A percentile compares a stretch with the other conserved stretches of the same genome.
Evolutionary conservation across 495 filamentous ascomycete species (phyloP).

Genomic region (Lasiosphaeria miniovina): DNA sequence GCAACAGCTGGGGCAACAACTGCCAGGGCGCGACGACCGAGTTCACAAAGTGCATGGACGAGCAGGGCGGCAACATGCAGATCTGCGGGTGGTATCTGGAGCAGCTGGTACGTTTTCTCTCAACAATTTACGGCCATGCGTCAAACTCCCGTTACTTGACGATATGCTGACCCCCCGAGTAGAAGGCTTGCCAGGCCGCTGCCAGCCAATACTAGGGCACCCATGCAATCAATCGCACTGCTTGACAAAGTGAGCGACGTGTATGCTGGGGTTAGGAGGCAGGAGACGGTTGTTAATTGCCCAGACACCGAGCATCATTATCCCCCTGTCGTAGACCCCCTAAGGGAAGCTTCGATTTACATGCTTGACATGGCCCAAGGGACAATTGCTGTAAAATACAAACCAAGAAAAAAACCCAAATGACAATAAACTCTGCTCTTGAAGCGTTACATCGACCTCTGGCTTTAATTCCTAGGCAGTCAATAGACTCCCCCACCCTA

Average conservation of each 20-base stretch:
- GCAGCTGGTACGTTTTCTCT: conserved; percentile 57
- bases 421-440: neutral
- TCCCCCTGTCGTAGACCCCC: neutral
- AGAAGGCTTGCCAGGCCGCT: conserved; percentile 92
- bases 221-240: neutral
- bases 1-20: conserved; percentile 58
- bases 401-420: neutral
- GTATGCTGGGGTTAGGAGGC: neutral
- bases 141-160: too few species aligned
- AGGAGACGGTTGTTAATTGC: neutral
- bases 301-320: neutral
- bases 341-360: neutral
- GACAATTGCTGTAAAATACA: neutral
- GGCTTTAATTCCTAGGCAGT: neutral
- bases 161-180: neutral
- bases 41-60: conserved; percentile 94
- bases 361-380: neutral
- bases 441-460: neutral
- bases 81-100: conserved; percentile 98
- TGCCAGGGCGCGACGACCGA: conserved; percentile 76
- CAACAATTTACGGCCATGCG: too few species aligned
- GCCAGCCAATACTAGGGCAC: conserved; percentile 75
- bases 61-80: conserved; percentile 87
- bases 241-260: neutral
- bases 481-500: neutral